Evolutionary conservation across 2,329 filamentous ascomycete species (phyloP), one percentile per base, ranked within the genome.

Genomic region (Beauveria rudraprayagi): DNA sequence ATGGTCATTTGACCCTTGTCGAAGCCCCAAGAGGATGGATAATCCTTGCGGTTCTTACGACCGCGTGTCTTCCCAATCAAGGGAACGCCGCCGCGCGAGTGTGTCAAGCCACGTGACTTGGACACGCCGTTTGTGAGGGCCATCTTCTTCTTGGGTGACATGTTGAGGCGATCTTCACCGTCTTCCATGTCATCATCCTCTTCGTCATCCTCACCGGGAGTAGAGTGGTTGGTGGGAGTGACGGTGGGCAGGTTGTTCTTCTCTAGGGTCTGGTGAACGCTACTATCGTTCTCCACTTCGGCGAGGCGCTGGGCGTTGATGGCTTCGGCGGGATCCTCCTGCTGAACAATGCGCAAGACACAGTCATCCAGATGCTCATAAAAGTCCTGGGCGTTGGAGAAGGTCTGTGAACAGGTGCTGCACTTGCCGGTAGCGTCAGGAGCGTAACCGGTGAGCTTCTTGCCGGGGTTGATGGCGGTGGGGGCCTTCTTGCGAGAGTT

Each of bases 361-460:
- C 86, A 89, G 75, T 89, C 86, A 68, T 89, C 93, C 71, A 97
- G 80, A 82, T 97, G 93, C 82, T 97, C 94, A 74, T 97, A 97
- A 77, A 97, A 97, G 77, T 97, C 93, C 73, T 97, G 93, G 5
- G 92, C 92, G 69, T 91, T 96, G 77, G 84, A 85, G 76, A 97
- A 97, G 14, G 89, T 96, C 62, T 87, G 84, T 16, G 90, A 91
- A 76, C 94, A 99, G 56, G 92, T 97, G 28, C 92, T 96, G 76
- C 94, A 97, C 78, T 94, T 96, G 75, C 92, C 93, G 16, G 92
- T 94, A 37, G 90, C 87, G 68, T 94, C 90, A 62, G 86, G 82
- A 22, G 88, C 82, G 70, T 91, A 91, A 59, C 84, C 85, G 5
- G 85, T 84, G 41, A 88, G 78, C 74, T 88, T 90, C 78, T 88